Percentiles rank a stretch among this genome's conserved stretches.
Evolutionary conservation across 179 eudicot species (phyloP).

Genomic region (Vitellaria paradoxa): DNA sequence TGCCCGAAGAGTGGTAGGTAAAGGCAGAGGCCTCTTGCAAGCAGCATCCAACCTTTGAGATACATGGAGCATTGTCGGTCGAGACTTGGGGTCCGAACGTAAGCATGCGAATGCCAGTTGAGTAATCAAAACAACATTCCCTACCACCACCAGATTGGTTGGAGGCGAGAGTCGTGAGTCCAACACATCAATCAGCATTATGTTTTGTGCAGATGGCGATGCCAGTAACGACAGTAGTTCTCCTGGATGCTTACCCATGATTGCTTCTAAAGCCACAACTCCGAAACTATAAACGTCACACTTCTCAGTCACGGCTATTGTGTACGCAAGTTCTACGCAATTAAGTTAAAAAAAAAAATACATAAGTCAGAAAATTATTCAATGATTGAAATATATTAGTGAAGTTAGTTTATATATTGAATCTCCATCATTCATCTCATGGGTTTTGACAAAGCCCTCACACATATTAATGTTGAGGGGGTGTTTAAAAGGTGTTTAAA

Average conservation of each 20-base stretch:
- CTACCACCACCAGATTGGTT: neutral
- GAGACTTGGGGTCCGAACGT: slow-evolving; percentile 15
- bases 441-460: too few species aligned
- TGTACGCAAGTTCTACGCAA: too few species aligned
- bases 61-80: slow-evolving; percentile 23
- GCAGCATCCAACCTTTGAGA: neutral
- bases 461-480: too few species aligned
- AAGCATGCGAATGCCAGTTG: slow-evolving; percentile 24
- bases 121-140: slow-evolving; percentile 16
- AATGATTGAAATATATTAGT: too few species aligned
- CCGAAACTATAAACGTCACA: neutral
- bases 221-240: slow-evolving; percentile 14
- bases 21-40: neutral
- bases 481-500: too few species aligned
- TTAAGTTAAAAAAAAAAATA: too few species aligned
- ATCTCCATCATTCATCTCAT: too few species aligned
- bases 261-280: slow-evolving; percentile 10
- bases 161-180: too few species aligned
- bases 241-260: slow-evolving; percentile 34
- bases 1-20: neutral
- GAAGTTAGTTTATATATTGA: too few species aligned
- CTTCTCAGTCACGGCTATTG: too few species aligned
- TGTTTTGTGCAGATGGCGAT: neutral
- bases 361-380: too few species aligned
- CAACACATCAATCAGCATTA: neutral